These are phyloP conservation scores for Clonostachys solani DNA, from an alignment of 2,329 filamentous ascomycete species.

Conservation along the genomic window DNA sequence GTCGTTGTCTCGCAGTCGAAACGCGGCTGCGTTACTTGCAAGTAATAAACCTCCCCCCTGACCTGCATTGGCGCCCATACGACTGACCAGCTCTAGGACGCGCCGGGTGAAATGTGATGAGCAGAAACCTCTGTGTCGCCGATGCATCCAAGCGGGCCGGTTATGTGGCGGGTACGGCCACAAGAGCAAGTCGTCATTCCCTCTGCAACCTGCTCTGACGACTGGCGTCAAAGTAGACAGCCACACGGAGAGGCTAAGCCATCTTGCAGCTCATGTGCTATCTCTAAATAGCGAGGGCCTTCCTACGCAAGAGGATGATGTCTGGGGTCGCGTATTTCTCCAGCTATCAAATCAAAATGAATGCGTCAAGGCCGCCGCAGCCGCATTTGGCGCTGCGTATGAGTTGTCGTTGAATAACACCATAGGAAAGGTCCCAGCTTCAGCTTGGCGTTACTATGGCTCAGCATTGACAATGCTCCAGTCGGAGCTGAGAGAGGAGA, in stretches of 20 bases:
- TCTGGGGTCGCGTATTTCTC: slow-evolving; percentile 3
- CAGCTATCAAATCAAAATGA: slow-evolving; percentile 1
- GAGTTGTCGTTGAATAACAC: not conserved
- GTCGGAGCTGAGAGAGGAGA: not conserved
- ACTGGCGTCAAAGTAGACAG: not conserved
- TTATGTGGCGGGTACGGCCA: slow-evolving; percentile 1
- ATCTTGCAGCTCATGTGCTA: slow-evolving; percentile 1
- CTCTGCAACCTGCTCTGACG: slow-evolving; percentile 1
- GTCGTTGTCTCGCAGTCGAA: slow-evolving; percentile 3
- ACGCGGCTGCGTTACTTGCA: slow-evolving; percentile 1
- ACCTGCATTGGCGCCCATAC: not conserved
- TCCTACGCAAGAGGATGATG: not conserved
- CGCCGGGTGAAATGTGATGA: slow-evolving; percentile 4
- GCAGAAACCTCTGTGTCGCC: slow-evolving; percentile 1
- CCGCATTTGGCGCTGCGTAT: slow-evolving; percentile 2
- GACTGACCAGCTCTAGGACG: not conserved
- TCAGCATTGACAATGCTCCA: not conserved
- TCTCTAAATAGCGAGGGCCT: not conserved
- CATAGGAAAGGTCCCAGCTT: too few relatives aligned
- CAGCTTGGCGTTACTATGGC: not conserved
- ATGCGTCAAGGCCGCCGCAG: slow-evolving; percentile 2
- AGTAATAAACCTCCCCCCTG: not conserved
- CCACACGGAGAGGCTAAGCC: not conserved
- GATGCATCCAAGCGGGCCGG: slow-evolving; percentile 1
- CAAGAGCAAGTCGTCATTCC: not conserved